Evolutionary conservation across 2,329 filamentous ascomycete species (phyloP), one percentile per base, ranked within the genome.

Genomic region (Pseudodiploospora longispora): DNA sequence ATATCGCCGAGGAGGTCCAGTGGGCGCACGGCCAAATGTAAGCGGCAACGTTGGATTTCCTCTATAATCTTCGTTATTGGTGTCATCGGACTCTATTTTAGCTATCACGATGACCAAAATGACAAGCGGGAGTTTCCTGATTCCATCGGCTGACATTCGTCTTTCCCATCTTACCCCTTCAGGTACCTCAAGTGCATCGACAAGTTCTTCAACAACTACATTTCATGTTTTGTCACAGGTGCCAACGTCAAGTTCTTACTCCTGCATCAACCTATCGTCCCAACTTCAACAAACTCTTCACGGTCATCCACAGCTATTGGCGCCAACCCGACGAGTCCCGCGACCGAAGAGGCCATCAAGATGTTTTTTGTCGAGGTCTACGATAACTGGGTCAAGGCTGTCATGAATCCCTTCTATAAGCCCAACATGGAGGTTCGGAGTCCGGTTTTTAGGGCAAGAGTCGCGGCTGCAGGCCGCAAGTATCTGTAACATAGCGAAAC

Each of bases 121-220:
- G 7, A 9, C 28, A 19, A 19, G 19, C 19, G 19, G 19, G 19
- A 19, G 19, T 19, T 19, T 19, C 19, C 19, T 19, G 19, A 19
- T 19, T 19, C 19, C 2, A 19, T 34, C 12, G 27, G n/a, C 30
- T 19, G 39, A 39, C 28, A 12, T 6, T 8, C 28, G 5, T 3
- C 4, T 6, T 27, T 30, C 28, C 5, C 19, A 19, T 19, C 19
- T 6, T 10, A 27, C 38, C 19, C 9, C 4, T 30, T 27, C 51
- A 94, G 87, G 81, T 96, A 97, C 64, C 82, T 98, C 52, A 97
- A 96, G 66, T 87, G 87, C 65, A 84, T 97, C 66, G 93, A 98
- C 74, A 87, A 87, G 60, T 97, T 96, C 74, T 91, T 94, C 67
- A 90, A 93, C 67, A 90, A 89, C 61, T 91, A 94, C 71, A 85